Base-by-base conservation (phyloP, 495 filamentous ascomycete species). In the Melanomma pulvis-pyrius region DNA sequence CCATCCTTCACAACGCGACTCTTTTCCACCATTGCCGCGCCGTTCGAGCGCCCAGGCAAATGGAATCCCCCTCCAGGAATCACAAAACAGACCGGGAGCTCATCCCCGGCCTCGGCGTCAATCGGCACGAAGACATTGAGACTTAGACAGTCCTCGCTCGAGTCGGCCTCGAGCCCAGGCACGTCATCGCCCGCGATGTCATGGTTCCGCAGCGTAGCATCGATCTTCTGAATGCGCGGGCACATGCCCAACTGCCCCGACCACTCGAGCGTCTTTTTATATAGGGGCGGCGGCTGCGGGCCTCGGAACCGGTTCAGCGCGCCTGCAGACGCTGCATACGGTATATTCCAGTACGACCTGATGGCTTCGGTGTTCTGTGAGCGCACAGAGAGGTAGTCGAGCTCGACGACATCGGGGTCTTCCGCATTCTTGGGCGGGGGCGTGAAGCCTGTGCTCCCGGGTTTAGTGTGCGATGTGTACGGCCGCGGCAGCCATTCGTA, bases 41-140 rank as follows among this genome's bases (percentile, higher is more conserved):
- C 63, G 29, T 44, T 65, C 22, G 54, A 11, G 5, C 63, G 41
- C 6, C 63, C 63, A 17, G 63, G 63, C 6, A 59, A 29, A 32
- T 65, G 63, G 54, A 65, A 65, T 8, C 63, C 63, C 13, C 63
- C 63, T 2, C 63, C 63, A 17, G 63, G 63, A 22, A 65, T 65
- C 21, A 50, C 49, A 6, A 65, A 54, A 1, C 28, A 15, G 0
- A 65, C 63, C 46, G 63, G 63, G 26, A 65, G 54, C 12, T 65
- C 63, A 32, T 65, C 63, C 1, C 63, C 63, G 1, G 63, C n/a
- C 46, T 59, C 48, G 15, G 63, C 63, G 21, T 65, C 63, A 17
- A 59, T 53, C 22, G 63, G 63, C 17, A 54, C 30, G 34, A 65
- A 65, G 5, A 65, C 63, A 44, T 65, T 58, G 26, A 65, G 63